A percentile compares a stretch with the other conserved stretches of the same genome.
phyloP scores from a whole-genome alignment of 192 early-diverging fungal species.

The Jimgerdemannia flammicorona region DNA sequence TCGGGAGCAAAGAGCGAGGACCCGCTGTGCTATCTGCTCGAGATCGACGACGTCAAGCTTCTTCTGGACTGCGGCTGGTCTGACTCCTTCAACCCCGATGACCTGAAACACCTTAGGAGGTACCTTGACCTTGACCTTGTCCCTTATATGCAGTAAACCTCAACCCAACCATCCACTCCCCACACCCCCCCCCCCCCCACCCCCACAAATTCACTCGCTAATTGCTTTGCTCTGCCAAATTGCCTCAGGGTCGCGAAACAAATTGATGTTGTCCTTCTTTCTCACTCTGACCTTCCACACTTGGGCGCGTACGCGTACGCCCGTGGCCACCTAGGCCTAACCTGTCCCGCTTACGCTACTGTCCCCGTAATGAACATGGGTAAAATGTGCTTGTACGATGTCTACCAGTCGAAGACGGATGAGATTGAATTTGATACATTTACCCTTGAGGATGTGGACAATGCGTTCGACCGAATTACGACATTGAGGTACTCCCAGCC shows the following conservation, averaged over 20 bases:
- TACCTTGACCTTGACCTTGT: constrained; percentile 10
- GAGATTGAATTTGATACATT: constrained; percentile 75
- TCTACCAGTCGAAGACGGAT: constrained; percentile 62
- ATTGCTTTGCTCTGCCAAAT: neutral
- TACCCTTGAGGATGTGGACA: constrained; percentile 74
- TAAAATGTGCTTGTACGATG: constrained; percentile 76
- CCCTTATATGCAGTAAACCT: neutral
- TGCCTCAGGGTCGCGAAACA: constrained; percentile 73
- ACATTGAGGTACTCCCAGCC: constrained; percentile 88
- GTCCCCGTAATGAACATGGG: constrained; percentile 94
- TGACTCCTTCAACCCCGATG: constrained; percentile 70
- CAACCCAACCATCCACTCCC: too few relatives aligned
- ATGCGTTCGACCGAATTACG: constrained; percentile 79
- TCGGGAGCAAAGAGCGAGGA: constrained; percentile 84
- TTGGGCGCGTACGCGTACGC: constrained; percentile 86
- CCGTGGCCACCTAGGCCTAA: constrained; percentile 67
- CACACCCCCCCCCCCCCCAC: too few relatives aligned
- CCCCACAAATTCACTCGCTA: neutral
- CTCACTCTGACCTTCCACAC: constrained; percentile 86
- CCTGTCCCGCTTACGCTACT: constrained; percentile 86
- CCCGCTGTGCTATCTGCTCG: constrained; percentile 86
- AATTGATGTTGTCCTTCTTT: constrained; percentile 85
- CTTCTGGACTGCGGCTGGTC: constrained; percentile 95
- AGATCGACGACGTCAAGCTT: constrained; percentile 88
- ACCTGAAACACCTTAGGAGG: constrained; percentile 64